Base-by-base conservation (phyloP, 768 basidiomycete genomes). In the Leccinellum rugosiceps region DNA sequence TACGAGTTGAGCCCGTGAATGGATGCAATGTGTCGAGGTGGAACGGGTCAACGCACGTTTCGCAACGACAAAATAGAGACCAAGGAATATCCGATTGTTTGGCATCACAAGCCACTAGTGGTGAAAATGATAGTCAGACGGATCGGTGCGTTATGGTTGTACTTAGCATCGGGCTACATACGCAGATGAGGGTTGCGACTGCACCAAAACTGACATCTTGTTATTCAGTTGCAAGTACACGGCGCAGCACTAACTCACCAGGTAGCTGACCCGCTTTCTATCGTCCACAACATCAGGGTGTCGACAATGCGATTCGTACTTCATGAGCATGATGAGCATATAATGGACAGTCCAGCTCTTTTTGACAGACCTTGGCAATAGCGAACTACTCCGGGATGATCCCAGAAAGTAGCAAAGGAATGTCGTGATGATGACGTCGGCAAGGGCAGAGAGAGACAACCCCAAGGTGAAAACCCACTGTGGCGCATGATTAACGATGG, bases 401-500 rank as follows among this genome's bases (percentile, higher is more conserved):
- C 70, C 65, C 23, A 83, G 67, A 32, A 76, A 72, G 53, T 71
- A 75, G 53, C 77, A 78, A 25, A 83, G 69, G 19, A 65, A 73
- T 3, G 49, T 64, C 8, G 78, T 79, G 52, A 82, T 80, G 14
- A 80, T 58, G 46, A 82, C 60, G 57, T 83, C 82, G 35, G 80
- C 66, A 6, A 72, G 55, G 2, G 77, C 76, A 6, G 81, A 82
- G 2, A 83, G 70, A 1, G 74, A 64, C 2, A 83, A 66, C 9
- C 80, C 81, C 1, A 72, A 63, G 1, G 81, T 81, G 58, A 81
- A 80, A 10, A 75, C 63, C 72, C 75, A 77, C 79, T 83, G 38
- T 8, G 6, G 26, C 14, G 28, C 23, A 19, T 10, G 30, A 31
- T 57, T 32, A 57, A 31, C 6, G 13, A 55, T 9, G 25, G 13